Evolutionary conservation across 106 monocot genomes (phyloP), one percentile per base, ranked within the genome.

Genomic region (Iris macrosiphon): DNA sequence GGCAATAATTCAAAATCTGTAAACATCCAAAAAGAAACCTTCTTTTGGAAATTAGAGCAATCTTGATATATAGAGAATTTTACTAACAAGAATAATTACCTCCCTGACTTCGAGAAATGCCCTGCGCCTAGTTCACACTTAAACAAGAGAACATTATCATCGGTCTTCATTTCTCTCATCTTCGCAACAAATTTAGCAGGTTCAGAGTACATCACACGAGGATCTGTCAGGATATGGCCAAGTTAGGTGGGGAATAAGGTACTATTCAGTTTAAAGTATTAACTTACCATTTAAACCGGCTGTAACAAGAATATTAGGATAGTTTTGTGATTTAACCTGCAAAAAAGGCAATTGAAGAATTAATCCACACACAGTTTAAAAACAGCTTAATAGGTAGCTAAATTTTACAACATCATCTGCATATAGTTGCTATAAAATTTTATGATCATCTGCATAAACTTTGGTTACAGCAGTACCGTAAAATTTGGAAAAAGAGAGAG

Each of bases 141-240:
- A 45, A 98, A 90, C 29, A 98, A 49, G 29, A 98, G 82, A 31
- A 73, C n/a, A 59, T 91, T 98, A 35, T 82, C 72, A 60, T 83
- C 90, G 7, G 86, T 87, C 69, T 98, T 98, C 66, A 65, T 40
- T 55, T 86, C 82, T 45, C 90, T 74, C 34, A 98, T 70, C 41
- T 90, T 98, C 5, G 96, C 90, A 4, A 91, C 83, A 66, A 74
- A 91, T 56, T 98, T 98, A 24, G 96, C 96, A 22, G 96, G 96
- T 71, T 98, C 90, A 12, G 79, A 98, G 59, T 87, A 98, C 63
- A 83, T 10, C 20, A 98, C 96, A 50, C 86, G 96, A 25, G 86
- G 80, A 78, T 98, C 96, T 98, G 53, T 34, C 35, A 16, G 0
- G 41, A 25, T 16, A 39, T 58, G n/a, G 16, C 26, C 20, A 49